Percentiles rank a stretch among this genome's conserved stretches.
These are phyloP conservation scores for Vinca minor DNA, from an alignment of 257 asterid species.

Conservation along the genomic window DNA sequence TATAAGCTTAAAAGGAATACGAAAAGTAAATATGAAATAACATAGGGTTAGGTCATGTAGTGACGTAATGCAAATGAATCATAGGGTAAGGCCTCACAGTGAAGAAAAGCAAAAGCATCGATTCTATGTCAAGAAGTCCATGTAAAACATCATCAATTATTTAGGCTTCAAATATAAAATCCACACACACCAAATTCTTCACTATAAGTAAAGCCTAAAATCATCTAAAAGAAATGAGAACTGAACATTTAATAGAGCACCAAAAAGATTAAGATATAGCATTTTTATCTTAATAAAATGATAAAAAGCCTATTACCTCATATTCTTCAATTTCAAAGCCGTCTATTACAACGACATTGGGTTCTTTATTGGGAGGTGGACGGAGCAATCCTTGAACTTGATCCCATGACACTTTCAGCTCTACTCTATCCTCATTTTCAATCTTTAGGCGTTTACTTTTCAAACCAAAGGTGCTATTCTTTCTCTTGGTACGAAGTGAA, in stretches of 20 bases:
- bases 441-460: conserved; percentile 56
- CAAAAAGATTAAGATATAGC: neutral
- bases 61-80: too few relatives aligned
- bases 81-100: too few relatives aligned
- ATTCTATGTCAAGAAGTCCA: neutral
- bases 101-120: too few relatives aligned
- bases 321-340: conserved; percentile 88
- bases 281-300: neutral
- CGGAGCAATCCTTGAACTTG: conserved; percentile 87
- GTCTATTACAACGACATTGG: conserved; percentile 50
- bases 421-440: conserved; percentile 48
- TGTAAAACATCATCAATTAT: neutral
- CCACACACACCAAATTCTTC: neutral
- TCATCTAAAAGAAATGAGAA: neutral
- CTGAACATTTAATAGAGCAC: neutral
- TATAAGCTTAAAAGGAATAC: neutral
- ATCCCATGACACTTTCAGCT: conserved; percentile 67
- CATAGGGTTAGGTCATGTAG: neutral
- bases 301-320: conserved; percentile 48
- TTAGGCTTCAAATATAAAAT: neutral
- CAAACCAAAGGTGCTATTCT: conserved; percentile 42
- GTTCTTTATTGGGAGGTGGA: conserved; percentile 46
- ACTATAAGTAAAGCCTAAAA: neutral
- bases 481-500: conserved; percentile 43
- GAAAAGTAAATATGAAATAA: neutral